Base-by-base conservation (phyloP, 805 yeast species). In the Gaillardinia entomophila region DNA sequence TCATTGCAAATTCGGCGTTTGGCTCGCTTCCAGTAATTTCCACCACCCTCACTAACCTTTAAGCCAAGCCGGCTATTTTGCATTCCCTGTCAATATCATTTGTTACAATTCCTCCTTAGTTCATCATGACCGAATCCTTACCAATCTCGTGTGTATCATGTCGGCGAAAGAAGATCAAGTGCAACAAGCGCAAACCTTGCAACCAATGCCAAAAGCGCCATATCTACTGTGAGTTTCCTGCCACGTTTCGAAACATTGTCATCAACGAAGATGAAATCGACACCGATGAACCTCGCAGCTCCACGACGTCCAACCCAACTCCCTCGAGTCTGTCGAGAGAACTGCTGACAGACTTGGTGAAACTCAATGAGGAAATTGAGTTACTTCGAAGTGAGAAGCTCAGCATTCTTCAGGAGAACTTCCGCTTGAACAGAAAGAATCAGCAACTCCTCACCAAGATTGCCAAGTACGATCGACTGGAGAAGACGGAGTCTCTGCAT, bases 191-290 rank as follows among this genome's bases (percentile, higher is more conserved):
- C 19, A 48, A 48, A 19, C 69, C 71, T 2, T 68, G 75, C 41
- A 58, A 62, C 36, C 68, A 64, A 30, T 68, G 75, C 42, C 44
- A 40, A 8, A 55, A 52, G 31, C 50, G 68, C 31, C 49, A 50
- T 6, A 49, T 63, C n/a, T 46, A 43, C 2, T 71, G 76, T 45
- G 62, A 59, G 27, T 70, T 66, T 40, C 76, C 76, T 1, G 50
- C 66, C 3, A 70, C 68, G 12, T 70, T 70, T 37, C 48, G 76
- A 33, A 68, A 71, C 24, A 68, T 67, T 24, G 57, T 53, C 35
- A 49, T 60, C 13, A 53, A 48, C 24, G 41, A 48, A 24, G 33
- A 22, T 4, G 27, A 17, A 14, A 14, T 24, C 16, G 18, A 24
- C 7, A n/a, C 33, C 5, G 11, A 18, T 28, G 20, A 27, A n/a